Percentiles rank a stretch among this genome's conserved stretches.
phyloP scores from a whole-genome alignment of 345 rosid species.

The Cochlearia excelsa region DNA sequence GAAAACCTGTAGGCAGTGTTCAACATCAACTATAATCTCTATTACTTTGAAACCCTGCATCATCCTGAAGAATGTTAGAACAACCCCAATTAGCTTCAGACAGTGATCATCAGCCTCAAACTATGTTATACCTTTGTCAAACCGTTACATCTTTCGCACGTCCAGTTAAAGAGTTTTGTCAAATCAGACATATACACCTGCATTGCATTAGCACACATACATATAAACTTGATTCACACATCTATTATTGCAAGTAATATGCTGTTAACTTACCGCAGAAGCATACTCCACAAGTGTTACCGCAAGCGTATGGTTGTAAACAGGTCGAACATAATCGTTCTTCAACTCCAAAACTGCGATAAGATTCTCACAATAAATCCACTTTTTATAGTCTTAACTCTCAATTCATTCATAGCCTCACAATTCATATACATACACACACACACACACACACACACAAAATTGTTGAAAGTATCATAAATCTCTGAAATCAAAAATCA shows the following conservation, averaged over 20 bases:
- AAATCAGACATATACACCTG: conserved; percentile 86
- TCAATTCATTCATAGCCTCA: neutral
- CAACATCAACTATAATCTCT: conserved; percentile 72
- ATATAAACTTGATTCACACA: conserved; percentile 23
- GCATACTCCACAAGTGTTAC: conserved; percentile 82
- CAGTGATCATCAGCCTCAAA: neutral
- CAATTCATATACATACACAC: neutral
- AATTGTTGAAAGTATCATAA: neutral
- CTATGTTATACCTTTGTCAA: conserved; percentile 53
- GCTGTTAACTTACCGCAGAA: conserved; percentile 66
- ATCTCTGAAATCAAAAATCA: neutral
- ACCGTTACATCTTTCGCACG: conserved; percentile 80
- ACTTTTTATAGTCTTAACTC: neutral
- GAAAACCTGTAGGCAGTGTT: conserved; percentile 81
- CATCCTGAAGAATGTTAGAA: conserved; percentile 24
- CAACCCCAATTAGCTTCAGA: conserved; percentile 9
- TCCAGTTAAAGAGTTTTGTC: conserved; percentile 81
- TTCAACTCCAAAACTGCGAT: conserved; percentile 52
- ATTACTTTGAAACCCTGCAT: conserved; percentile 82
- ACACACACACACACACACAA: neutral
- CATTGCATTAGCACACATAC: conserved; percentile 17
- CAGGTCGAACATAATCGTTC: conserved; percentile 34
- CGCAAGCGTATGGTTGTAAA: conserved; percentile 84
- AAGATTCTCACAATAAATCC: no score
- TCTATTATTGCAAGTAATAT: neutral